Evolutionary conservation across 2,329 filamentous ascomycete species (phyloP).

Genomic region (Exophiala viscosa): DNA sequence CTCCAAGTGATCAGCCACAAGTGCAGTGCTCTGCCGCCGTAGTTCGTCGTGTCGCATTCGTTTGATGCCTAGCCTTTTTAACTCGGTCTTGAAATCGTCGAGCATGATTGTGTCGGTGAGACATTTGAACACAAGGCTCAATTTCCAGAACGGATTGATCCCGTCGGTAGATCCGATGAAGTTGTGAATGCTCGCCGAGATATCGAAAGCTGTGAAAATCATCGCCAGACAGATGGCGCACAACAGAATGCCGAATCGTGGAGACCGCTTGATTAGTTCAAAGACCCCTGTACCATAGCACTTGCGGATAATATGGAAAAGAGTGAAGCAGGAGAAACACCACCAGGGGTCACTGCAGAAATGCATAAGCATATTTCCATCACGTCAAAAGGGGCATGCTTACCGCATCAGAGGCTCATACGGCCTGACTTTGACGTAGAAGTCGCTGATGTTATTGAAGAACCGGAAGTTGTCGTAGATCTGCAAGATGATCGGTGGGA

Average conservation of each 20-base stretch:
- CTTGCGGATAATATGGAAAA: constrained; percentile 55
- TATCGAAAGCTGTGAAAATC: constrained; percentile 59
- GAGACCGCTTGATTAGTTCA: constrained; percentile 58
- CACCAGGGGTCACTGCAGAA: constrained; percentile 60
- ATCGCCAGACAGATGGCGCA: constrained; percentile 58
- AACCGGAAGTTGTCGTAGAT: constrained; percentile 64
- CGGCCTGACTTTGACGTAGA: constrained; percentile 56
- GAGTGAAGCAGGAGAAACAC: constrained; percentile 58
- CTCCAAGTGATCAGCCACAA: constrained; percentile 20
- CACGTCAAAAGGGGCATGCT: constrained; percentile 6
- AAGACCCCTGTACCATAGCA: constrained; percentile 55
- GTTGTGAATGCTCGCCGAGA: constrained; percentile 53
- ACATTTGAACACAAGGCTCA: constrained; percentile 62
- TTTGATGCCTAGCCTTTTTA: constrained; percentile 27
- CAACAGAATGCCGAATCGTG: constrained; percentile 62
- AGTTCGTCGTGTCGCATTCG: constrained; percentile 26
- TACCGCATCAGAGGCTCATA: constrained; percentile 59
- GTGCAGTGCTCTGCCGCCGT: constrained; percentile 21
- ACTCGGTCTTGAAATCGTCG: constrained; percentile 63
- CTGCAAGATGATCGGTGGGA: constrained; percentile 63
- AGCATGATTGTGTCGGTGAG: constrained; percentile 64
- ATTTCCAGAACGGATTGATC: constrained; percentile 63
- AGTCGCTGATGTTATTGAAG: constrained; percentile 53
- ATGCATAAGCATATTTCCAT: constrained; percentile 5
- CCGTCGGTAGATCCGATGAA: constrained; percentile 28